Evolutionary conservation across 305 asterid genomes (phyloP), one percentile per base, ranked within the genome.

Genomic region (Fraxinus paxiana): DNA sequence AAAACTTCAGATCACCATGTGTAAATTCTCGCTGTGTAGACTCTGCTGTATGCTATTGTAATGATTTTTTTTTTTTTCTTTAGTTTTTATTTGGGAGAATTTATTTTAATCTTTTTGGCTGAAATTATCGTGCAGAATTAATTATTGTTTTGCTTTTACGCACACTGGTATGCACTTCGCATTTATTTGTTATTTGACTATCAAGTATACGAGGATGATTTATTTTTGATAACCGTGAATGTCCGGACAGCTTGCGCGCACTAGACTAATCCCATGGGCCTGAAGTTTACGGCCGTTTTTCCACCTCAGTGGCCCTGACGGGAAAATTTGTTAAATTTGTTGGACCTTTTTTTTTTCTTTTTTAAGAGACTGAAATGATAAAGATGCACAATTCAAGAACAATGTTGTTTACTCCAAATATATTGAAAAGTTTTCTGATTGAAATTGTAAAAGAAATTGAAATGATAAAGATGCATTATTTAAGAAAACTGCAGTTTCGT

Each of bases 301-400:
- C n/a, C n/a, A n/a, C n/a, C n/a, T n/a, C n/a, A n/a, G n/a, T n/a
- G n/a, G n/a, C n/a, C n/a, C n/a, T n/a, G n/a, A n/a, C n/a, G n/a
- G n/a, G n/a, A n/a, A n/a, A n/a, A n/a, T n/a, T n/a, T n/a, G n/a
- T n/a, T n/a, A n/a, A n/a, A n/a, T n/a, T n/a, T n/a, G n/a, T n/a
- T n/a, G n/a, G n/a, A 2, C 0, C 0, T 26, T 26, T 26, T 26
- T 5, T 56, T 18, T 59, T 0, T 5, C 6, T 5, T 1, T 17
- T 17, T 56, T 5, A 6, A 48, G 65, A 81, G 71, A 83, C 85
- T 1, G 84, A 87, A 24, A 72, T 20, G 31, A 9, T 18, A 18
- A 20, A 59, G 15, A 59, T 20, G 13, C 69, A 22, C 6, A 20
- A 59, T 18, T 59, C 30, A 18, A 59, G 69, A 17, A 6, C 67